Conservation (phyloP, 192 early-diverging fungal species). For the Backusella tuberculispora region DNA sequence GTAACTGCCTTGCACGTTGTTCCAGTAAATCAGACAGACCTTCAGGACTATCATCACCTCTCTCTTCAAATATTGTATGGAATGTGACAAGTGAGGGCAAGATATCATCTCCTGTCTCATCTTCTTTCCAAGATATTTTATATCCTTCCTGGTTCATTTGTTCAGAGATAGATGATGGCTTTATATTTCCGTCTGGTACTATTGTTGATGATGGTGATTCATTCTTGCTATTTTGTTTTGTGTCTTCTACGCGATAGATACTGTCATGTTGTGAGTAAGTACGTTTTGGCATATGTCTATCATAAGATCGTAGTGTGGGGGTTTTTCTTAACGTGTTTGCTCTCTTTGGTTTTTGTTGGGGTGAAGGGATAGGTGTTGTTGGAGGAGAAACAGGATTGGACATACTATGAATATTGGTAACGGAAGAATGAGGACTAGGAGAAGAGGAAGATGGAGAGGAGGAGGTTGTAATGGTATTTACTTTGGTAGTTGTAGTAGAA, state of each 20-base stretch:
- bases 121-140: slow-evolving; percentile 41
- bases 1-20: slow-evolving; percentile 30
- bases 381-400: neutral
- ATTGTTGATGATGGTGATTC: neutral
- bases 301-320: slow-evolving; percentile 27
- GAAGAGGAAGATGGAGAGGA: neutral
- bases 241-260: slow-evolving; percentile 24
- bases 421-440: slow-evolving; percentile 1
- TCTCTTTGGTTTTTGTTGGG: slow-evolving; percentile 1
- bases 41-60: slow-evolving; percentile 29
- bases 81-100: slow-evolving; percentile 34
- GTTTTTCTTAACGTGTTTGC: slow-evolving; percentile 23
- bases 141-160: slow-evolving; percentile 26
- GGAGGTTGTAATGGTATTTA: neutral
- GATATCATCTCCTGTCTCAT: slow-evolving; percentile 38
- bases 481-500: neutral
- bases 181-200: too few species aligned
- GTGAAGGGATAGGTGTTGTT: neutral
- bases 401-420: neutral
- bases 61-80: slow-evolving; percentile 42
- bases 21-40: slow-evolving; percentile 42
- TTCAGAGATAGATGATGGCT: neutral
- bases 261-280: slow-evolving; percentile 30
- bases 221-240: neutral
- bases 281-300: slow-evolving; percentile 30